Evolutionary conservation across 2,329 filamentous ascomycete genomes (phyloP).

Genomic region (Waltergamsia citrina): DNA sequence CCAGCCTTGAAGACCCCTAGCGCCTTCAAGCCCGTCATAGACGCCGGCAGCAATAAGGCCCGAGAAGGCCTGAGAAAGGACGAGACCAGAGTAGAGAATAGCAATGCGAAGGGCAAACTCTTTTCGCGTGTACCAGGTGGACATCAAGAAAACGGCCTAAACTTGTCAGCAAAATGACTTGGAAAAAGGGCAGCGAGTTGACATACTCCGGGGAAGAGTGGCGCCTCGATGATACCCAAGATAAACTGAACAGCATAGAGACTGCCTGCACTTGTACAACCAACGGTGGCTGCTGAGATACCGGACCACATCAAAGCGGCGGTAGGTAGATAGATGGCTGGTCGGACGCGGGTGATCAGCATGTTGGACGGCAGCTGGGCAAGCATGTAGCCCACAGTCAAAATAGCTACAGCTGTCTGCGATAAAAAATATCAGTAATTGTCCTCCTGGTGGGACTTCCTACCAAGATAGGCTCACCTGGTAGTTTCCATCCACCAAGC

Average conservation of each 20-base stretch:
- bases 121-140: constrained; percentile 44
- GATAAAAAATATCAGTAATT: not conserved
- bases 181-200: not conserved
- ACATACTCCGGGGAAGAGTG: constrained; percentile 36
- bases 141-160: constrained; percentile 36
- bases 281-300: constrained; percentile 34
- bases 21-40: constrained; percentile 44
- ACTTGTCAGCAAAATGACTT: not conserved
- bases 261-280: constrained; percentile 33
- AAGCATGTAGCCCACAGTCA: constrained; percentile 6
- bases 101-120: constrained; percentile 46
- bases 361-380: constrained; percentile 39
- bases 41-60: constrained; percentile 53
- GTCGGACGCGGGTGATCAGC: constrained; percentile 35
- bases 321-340: constrained; percentile 36
- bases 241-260: constrained; percentile 35
- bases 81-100: constrained; percentile 46
- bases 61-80: constrained; percentile 55
- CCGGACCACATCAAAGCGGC: constrained; percentile 38
- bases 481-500: constrained; percentile 4
- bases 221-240: constrained; percentile 39
- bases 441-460: no score
- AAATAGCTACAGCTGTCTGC: constrained; percentile 4
- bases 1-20: constrained; percentile 45
- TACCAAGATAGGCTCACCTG: constrained; percentile 2